Evolutionary conservation across 768 basidiomycete species (phyloP).

Genomic region (Crassisporium funariophilum): DNA sequence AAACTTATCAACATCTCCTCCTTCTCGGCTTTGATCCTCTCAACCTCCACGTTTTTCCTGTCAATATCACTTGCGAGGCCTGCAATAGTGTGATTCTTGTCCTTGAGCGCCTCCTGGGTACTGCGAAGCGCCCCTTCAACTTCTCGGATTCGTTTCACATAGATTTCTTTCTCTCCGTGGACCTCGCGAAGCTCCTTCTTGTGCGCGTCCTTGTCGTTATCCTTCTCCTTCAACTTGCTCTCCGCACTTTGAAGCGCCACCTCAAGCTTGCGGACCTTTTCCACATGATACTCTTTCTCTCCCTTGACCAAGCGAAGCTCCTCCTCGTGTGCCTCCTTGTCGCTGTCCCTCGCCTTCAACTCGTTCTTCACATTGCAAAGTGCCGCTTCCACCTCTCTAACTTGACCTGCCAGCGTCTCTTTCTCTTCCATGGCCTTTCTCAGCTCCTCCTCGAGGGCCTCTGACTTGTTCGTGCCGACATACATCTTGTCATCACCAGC

Average conservation of each 20-base stretch:
- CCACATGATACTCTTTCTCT: not conserved
- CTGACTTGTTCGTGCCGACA: not conserved
- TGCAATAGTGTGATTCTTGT: conserved; percentile 6
- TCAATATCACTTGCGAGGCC: conserved; percentile 8
- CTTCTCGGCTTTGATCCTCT: conserved; percentile 15
- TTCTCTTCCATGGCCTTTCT: conserved; percentile 6
- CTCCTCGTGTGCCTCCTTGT: not conserved
- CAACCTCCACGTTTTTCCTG: conserved; percentile 6
- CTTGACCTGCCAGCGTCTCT: not conserved
- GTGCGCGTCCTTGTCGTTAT: not conserved
- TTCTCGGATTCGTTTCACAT: conserved; percentile 2
- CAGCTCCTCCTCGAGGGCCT: conserved; percentile 7
- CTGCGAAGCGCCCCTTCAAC: conserved; percentile 7
- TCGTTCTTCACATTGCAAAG: not conserved
- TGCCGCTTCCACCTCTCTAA: too few relatives aligned
- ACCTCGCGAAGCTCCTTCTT: conserved; percentile 7
- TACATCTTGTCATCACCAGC: not conserved
- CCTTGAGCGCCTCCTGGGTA: conserved; percentile 11
- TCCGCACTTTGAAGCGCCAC: not conserved
- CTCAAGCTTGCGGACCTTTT: not conserved
- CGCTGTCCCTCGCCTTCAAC: not conserved
- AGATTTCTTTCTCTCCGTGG: conserved; percentile 3
- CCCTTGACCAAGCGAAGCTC: not conserved
- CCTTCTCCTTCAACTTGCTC: not conserved
- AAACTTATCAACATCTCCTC: too few relatives aligned